A percentile compares a stretch with the other conserved stretches of the same genome.
phyloP scores from a whole-genome alignment of 352 stramenopile genomes.

The Phytopythium oedochilum region DNA sequence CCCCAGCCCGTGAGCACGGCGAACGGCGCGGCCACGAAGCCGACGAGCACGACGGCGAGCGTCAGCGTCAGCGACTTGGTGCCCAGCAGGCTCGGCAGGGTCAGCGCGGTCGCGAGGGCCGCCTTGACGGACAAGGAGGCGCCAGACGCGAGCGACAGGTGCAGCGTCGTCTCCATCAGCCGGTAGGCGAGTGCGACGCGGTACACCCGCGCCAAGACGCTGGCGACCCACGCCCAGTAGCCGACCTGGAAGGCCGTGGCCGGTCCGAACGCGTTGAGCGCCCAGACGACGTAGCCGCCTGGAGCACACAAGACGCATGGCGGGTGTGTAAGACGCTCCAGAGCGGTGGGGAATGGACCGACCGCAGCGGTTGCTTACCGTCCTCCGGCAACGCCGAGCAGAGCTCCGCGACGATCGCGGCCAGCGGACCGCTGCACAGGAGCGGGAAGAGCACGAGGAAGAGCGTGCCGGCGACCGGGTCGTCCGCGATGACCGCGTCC shows the following conservation, averaged over 20 bases:
- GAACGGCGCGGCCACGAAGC: conserved; percentile 51
- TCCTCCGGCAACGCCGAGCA: conserved; percentile 78
- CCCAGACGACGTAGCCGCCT: conserved; percentile 79
- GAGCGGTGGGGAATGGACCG: too few species aligned
- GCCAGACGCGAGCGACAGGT: background rate
- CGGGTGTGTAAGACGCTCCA: background rate
- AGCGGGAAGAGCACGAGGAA: conserved; percentile 39
- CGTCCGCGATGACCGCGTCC: conserved; percentile 15
- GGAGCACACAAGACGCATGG: conserved; percentile 3
- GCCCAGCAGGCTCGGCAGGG: conserved; percentile 20
- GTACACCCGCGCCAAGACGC: conserved; percentile 63
- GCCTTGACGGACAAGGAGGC: conserved; percentile 14
- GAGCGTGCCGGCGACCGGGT: conserved; percentile 13
- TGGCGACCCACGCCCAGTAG: conserved; percentile 70
- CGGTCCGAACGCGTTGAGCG: conserved; percentile 80
- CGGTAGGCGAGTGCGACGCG: conserved; percentile 51
- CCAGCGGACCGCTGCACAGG: conserved; percentile 81
- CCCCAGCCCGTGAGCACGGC: conserved; percentile 41
- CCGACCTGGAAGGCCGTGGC: conserved; percentile 59
- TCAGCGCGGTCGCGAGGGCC: conserved; percentile 12
- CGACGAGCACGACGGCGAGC: conserved; percentile 4
- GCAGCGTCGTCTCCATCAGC: conserved; percentile 4
- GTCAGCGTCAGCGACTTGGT: conserved; percentile 65
- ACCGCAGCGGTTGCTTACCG: too few species aligned
- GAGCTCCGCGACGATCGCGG: conserved; percentile 87